Evolutionary conservation across 352 stramenopile species (phyloP), one percentile per base, ranked within the genome.

Genomic region (Globisporangium cylindrosporum): DNA sequence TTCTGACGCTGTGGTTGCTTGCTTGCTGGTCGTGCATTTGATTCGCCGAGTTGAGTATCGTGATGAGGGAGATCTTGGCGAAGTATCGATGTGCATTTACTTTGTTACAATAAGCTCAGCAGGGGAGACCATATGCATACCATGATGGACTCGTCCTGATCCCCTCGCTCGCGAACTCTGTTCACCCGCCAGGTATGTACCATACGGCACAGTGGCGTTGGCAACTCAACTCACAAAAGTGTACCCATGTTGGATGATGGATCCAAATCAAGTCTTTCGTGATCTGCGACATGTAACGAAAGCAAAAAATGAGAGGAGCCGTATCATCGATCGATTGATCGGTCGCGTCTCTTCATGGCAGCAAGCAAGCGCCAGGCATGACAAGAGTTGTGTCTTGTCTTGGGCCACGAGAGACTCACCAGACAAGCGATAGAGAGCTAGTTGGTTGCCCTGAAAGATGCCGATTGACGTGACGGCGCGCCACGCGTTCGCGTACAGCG

Each of bases 401-500:
- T 22, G 22, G 10, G 8, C 58, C 34, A 54, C 46, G 24, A 34
- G 2, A 32, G 4, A 36, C 53, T 59, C 25, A 10, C 22, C 20
- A 25, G 27, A 60, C 27, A 56, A 46, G 12, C 38, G 12, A 46
- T 46, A 4, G 5, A 36, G 24, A 48, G 22, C 25, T n/a, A 18
- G 14, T 20, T 48, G 18, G 14, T 20, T 48, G 38, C 38, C 6
- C 27, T 34, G 7, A 38, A 43, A 36, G 29, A 85, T 85, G 77
- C 65, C 75, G 41, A 72, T 94, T 29, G 86, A 93, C 64, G 80
- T 77, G 64, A 84, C 77, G 1, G 69, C 78, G 66, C 81, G 78
- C 32, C 84, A 94, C 59, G 81, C 79, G 32, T 91, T 94, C 64
- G 82, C 78, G 18, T 92, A 91, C 59, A 75, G 75, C 46, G 81